Percentiles rank a stretch among this genome's conserved stretches.
Conservation (phyloP, 257 asterid genomes). For the Nicotiana attenuata region DNA sequence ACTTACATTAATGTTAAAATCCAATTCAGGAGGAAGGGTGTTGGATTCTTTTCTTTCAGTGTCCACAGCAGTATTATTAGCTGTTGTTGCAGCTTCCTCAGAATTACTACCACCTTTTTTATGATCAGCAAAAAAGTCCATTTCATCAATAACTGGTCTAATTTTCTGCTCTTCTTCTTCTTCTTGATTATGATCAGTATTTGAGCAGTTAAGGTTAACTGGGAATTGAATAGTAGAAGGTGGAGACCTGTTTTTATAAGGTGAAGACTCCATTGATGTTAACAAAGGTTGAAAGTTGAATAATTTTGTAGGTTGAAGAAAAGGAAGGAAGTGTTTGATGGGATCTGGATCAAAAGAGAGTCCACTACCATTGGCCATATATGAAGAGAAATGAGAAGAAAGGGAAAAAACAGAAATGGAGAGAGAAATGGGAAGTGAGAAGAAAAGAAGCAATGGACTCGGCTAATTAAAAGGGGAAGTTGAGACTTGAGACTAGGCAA, state of each 20-base stretch:
- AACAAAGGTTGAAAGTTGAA: constrained; percentile 11
- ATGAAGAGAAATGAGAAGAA: constrained; percentile 24
- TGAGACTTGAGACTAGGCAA: constrained; percentile 44
- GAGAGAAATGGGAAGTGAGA: constrained; percentile 24
- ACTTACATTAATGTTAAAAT: constrained; percentile 66
- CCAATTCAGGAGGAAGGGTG: constrained; percentile 26
- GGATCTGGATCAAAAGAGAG: constrained; percentile 87
- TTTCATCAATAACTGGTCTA: constrained; percentile 40
- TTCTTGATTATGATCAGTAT: background rate
- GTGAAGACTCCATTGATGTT: constrained; percentile 30
- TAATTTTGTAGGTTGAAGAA: background rate
- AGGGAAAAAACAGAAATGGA: constrained; percentile 10
- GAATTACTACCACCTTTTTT: constrained; percentile 22
- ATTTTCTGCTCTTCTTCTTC: background rate
- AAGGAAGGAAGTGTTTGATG: constrained; percentile 21
- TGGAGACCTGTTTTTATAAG: constrained; percentile 31
- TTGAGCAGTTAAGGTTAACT: constrained; percentile 38
- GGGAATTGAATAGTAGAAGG: constrained; percentile 73
- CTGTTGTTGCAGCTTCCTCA: background rate
- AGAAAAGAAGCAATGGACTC: constrained; percentile 48
- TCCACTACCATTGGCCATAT: constrained; percentile 85
- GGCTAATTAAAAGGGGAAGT: constrained; percentile 56
- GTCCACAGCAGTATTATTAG: constrained; percentile 11
- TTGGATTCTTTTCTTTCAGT: constrained; percentile 10
- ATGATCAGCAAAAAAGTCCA: constrained; percentile 66